Base-by-base conservation (phyloP, 495 filamentous ascomycete genomes). In the Saxispiralis lemnorum region DNA sequence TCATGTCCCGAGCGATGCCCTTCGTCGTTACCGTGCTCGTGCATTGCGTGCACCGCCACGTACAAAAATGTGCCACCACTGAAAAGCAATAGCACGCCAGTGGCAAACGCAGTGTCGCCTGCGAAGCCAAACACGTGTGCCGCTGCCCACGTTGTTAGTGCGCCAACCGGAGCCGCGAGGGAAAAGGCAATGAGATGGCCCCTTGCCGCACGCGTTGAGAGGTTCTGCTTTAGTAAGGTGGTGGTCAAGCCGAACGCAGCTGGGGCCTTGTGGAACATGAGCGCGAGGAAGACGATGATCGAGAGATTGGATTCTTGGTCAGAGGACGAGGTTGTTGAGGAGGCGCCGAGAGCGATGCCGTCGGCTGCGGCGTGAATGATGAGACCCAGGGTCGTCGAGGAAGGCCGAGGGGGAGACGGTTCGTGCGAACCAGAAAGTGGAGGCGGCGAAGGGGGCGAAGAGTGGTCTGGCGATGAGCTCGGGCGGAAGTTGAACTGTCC, bases 301-400 rank as follows among this genome's bases (percentile, higher is more conserved):
- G 75, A 80, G 6, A 96, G 64, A 13, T 77, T 74, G 9, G 24
- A 28, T 28, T 28, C 9, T 9, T 28, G 5, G 24, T 28, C 24
- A 28, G 24, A 28, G n/a, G 68, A 68, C 15, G 75, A 78, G 9
- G 76, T 71, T 0, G 83, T 86, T 14, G 85, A 73, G 0, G 83
- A 89, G 17, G 89, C 89, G 3, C 89, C 89, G 52, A 97, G 75
- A 0, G 89, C 89, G 38, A 97, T 93, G 2, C 89, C 89, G 49
- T 97, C 89, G n/a, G 89, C 89, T 7, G 81, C 79, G 1, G 92
- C 83, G 52, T 97, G 89, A 46, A 97, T 96, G n/a, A 95, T 81
- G 20, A 97, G 66, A 0, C 89, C 89, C 0, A 79, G 78, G 12
- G 89, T 97, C 0, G 87, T 96, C 15, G 92, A 41, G 57, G 52